Percentiles rank a stretch among this genome's conserved stretches.
Conservation (phyloP, 208 protist species). For the Crithidia sp. region DNA sequence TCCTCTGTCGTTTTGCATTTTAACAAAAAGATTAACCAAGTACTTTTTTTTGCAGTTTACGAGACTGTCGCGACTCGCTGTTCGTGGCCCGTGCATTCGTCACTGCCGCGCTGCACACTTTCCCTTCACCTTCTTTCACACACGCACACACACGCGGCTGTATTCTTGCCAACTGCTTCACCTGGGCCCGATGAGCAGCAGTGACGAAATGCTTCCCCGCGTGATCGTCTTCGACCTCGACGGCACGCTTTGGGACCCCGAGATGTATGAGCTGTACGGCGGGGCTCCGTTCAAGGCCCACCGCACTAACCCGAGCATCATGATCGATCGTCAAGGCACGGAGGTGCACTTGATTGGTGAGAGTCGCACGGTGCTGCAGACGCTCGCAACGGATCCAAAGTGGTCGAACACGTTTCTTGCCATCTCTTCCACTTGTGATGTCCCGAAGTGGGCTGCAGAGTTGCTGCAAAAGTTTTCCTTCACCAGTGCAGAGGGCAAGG, state of each 20-base stretch:
- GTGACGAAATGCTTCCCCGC: slow-evolving; percentile 36
- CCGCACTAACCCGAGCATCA: slow-evolving; percentile 39
- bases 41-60: too few relatives aligned
- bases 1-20: too few relatives aligned
- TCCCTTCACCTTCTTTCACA: too few relatives aligned
- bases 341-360: slow-evolving; percentile 83
- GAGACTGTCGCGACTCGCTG: too few relatives aligned
- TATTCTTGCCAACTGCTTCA: too few relatives aligned
- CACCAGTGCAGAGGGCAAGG: slow-evolving; percentile 31
- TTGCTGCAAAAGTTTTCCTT: slow-evolving; percentile 73
- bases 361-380: slow-evolving; percentile 67
- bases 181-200: neutral
- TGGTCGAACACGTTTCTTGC: slow-evolving; percentile 70
- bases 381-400: slow-evolving; percentile 47
- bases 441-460: slow-evolving; percentile 84
- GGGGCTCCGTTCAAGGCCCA: slow-evolving; percentile 77
- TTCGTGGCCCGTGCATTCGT: too few relatives aligned
- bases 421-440: slow-evolving; percentile 87
- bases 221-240: slow-evolving; percentile 93
- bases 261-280: slow-evolving; percentile 91
- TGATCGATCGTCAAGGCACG: slow-evolving; percentile 62
- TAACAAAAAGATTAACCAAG: too few relatives aligned
- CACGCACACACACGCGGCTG: too few relatives aligned
- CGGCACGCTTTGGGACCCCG: slow-evolving; percentile 87
- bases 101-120: too few relatives aligned